Conservation (phyloP, 768 basidiomycete species). For the Termitomyces heimii region DNA sequence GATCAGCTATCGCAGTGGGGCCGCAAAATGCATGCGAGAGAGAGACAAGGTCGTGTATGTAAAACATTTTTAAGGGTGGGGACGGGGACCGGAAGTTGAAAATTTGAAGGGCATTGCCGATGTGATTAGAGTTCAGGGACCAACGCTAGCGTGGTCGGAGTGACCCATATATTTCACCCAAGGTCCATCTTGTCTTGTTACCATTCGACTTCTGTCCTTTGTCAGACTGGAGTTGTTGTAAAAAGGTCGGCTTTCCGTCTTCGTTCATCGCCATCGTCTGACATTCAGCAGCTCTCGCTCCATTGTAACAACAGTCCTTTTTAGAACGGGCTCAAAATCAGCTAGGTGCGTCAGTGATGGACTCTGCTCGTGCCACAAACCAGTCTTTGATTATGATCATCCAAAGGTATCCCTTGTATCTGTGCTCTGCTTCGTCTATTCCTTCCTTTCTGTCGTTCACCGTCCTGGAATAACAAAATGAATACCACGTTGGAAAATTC, state of each 20-base stretch:
- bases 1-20: background rate
- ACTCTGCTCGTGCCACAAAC: conserved; percentile 18
- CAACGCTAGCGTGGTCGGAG: conserved; percentile 33
- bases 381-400: conserved; percentile 13
- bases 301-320: conserved; percentile 79
- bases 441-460: conserved; percentile 50
- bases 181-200: conserved; percentile 18
- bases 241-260: conserved; percentile 38
- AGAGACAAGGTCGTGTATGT: conserved; percentile 5
- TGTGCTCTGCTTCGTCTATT: conserved; percentile 51
- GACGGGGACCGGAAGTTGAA: conserved; percentile 42
- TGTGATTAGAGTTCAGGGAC: conserved; percentile 39
- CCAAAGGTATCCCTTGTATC: conserved; percentile 45
- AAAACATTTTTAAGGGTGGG: conserved; percentile 26
- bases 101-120: conserved; percentile 46
- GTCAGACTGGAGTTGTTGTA: conserved; percentile 29
- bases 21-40: background rate
- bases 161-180: conserved; percentile 40
- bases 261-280: conserved; percentile 13
- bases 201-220: conserved; percentile 25
- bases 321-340: conserved; percentile 72
- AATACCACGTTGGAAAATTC: conserved; percentile 63
- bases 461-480: conserved; percentile 63
- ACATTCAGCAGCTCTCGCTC: conserved; percentile 36
- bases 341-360: conserved; percentile 47